Evolutionary conservation across 257 asterid species (phyloP).

Genomic region (Scutellaria baicalensis): DNA sequence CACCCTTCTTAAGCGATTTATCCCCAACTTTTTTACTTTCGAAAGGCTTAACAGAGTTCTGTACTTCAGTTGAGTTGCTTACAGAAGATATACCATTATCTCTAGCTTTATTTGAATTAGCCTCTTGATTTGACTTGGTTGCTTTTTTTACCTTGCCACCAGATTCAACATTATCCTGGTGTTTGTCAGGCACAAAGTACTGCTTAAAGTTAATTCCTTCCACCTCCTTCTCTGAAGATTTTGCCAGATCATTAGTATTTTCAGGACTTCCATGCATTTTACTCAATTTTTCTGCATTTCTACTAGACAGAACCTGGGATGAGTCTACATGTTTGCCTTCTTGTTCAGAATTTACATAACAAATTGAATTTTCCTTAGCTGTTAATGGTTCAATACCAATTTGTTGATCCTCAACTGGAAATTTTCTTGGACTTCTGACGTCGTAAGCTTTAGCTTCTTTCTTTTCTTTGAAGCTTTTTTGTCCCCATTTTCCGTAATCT

Average conservation of each 20-base stretch:
- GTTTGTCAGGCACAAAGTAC: constrained; percentile 39
- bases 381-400: constrained; percentile 22
- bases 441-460: constrained; percentile 28
- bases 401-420: constrained; percentile 23
- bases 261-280: constrained; percentile 17
- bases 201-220: constrained; percentile 49
- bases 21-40: constrained; percentile 16
- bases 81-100: constrained; percentile 23
- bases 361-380: constrained; percentile 16
- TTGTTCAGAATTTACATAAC: constrained; percentile 9
- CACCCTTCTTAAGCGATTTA: constrained; percentile 10
- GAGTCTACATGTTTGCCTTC: constrained; percentile 10
- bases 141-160: constrained; percentile 12
- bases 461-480: constrained; percentile 28
- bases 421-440: constrained; percentile 25
- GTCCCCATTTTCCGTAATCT: constrained; percentile 13
- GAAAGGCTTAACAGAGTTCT: constrained; percentile 14
- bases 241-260: constrained; percentile 21
- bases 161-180: constrained; percentile 25
- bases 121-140: constrained; percentile 12
- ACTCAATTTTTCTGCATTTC: constrained; percentile 23
- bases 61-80: constrained; percentile 23
- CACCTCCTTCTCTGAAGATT: constrained; percentile 16
- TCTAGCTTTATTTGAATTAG: constrained; percentile 7
- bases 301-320: constrained; percentile 18